These are phyloP conservation scores for Entamoeba dispar DNA, from an alignment of 208 protist species.

Conservation along the genomic window DNA sequence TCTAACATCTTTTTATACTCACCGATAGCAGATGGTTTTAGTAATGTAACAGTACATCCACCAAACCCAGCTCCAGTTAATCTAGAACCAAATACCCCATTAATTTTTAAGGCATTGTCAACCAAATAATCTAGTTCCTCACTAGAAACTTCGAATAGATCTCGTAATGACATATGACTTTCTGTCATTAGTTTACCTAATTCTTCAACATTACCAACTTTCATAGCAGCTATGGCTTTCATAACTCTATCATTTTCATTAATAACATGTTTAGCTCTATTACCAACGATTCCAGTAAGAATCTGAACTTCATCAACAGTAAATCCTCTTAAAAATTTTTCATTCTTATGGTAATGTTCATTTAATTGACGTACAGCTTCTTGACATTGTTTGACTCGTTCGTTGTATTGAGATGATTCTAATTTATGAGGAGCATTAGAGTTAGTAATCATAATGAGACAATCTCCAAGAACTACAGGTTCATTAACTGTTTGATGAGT, in stretches of 20 bases:
- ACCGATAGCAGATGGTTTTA: not conserved
- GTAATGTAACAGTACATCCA: slow-evolving; percentile 18
- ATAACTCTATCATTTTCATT: not conserved
- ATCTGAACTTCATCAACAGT: not conserved
- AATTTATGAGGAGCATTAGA: not conserved
- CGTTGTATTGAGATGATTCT: not conserved
- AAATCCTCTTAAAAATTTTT: not conserved
- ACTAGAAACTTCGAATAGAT: slow-evolving; percentile 17
- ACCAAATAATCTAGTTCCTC: slow-evolving; percentile 17
- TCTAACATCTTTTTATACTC: not conserved
- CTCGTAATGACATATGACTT: slow-evolving; percentile 12
- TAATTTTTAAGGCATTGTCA: not conserved
- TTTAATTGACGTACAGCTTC: not conserved
- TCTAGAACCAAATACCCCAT: slow-evolving; percentile 12
- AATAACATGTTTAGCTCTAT: not conserved
- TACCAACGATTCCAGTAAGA: not conserved
- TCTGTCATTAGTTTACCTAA: slow-evolving; percentile 20
- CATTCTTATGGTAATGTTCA: not conserved
- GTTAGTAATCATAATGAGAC: not conserved
- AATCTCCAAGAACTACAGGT: not conserved
- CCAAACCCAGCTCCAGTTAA: slow-evolving; percentile 30
- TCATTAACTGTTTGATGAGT: not conserved
- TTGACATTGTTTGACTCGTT: not conserved
- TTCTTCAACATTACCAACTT: not conserved
- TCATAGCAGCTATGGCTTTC: not conserved